phyloP scores from a whole-genome alignment of 2,329 filamentous ascomycete genomes.

The Fonsecaea erecta region DNA sequence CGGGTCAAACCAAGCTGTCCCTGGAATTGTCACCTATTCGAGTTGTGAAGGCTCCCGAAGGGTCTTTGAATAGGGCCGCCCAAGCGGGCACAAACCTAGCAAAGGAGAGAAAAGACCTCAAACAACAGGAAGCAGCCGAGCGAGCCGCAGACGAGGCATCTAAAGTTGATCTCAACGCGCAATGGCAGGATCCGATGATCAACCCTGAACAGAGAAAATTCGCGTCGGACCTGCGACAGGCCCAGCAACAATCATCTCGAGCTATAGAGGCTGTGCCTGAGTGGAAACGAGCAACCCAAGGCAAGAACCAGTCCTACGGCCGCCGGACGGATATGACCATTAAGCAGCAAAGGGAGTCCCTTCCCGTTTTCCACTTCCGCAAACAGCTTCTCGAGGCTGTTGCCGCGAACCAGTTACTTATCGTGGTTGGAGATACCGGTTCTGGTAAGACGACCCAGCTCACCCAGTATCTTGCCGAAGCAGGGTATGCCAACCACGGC shows the following conservation, averaged over 20 bases:
- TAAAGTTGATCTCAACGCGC: slow-evolving; percentile 80
- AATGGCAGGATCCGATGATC: slow-evolving; percentile 98
- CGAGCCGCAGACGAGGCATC: slow-evolving; percentile 72
- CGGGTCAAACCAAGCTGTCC: slow-evolving; percentile 94
- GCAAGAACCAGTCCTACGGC: slow-evolving; percentile 78
- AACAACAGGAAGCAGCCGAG: slow-evolving; percentile 85
- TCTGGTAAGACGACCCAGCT: slow-evolving; percentile 97
- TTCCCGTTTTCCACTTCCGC: slow-evolving; percentile 89
- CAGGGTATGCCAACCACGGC: slow-evolving; percentile 84
- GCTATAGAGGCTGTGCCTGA: slow-evolving; percentile 76
- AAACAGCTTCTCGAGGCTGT: slow-evolving; percentile 87
- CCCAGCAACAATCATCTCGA: slow-evolving; percentile 61
- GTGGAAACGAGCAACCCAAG: slow-evolving; percentile 85
- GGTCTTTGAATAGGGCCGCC: slow-evolving; percentile 94
- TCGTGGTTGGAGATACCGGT: slow-evolving; percentile 96
- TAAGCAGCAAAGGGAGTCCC: slow-evolving; percentile 86
- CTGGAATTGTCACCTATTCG: slow-evolving; percentile 93
- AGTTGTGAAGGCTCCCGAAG: slow-evolving; percentile 95
- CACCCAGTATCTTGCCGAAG: slow-evolving; percentile 94
- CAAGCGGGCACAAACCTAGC: slow-evolving; percentile 89
- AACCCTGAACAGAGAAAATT: slow-evolving; percentile 83
- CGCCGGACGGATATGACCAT: slow-evolving; percentile 90
- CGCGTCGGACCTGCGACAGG: slow-evolving; percentile 78
- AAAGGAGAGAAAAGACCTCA: slow-evolving; percentile 85
- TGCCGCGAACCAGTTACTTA: slow-evolving; percentile 83